Evolutionary conservation across 2,329 filamentous ascomycete genomes (phyloP).

Genomic region (Gaeumannomyces tritici): DNA sequence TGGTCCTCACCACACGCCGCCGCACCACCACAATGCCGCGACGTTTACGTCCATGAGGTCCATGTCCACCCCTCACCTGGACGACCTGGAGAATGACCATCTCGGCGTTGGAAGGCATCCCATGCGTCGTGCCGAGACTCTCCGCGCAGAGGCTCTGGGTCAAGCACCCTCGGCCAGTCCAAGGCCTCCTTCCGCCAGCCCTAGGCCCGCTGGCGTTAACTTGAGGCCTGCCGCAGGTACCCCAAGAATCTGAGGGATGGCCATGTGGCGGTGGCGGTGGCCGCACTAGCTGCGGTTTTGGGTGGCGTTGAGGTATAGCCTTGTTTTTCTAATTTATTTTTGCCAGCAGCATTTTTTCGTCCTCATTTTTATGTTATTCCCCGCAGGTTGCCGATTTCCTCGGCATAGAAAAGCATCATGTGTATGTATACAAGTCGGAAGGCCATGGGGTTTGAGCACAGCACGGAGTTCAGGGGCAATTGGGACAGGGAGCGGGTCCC

Average conservation of each 20-base stretch:
- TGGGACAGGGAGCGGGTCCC: background rate
- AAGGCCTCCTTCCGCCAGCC: background rate
- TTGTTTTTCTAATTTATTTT: background rate
- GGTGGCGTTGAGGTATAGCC: background rate
- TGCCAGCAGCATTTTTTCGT: background rate
- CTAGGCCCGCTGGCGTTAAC: background rate
- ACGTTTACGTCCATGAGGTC: background rate
- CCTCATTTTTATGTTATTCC: background rate
- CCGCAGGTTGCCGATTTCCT: background rate
- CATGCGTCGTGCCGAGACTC: background rate
- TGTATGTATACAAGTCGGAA: background rate
- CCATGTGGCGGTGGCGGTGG: background rate
- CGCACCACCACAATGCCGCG: background rate
- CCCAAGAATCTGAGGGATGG: background rate
- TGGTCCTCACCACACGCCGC: conserved; percentile 24
- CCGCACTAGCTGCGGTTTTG: no score
- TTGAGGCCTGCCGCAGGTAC: background rate
- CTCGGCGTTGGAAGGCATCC: background rate
- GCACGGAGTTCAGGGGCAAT: background rate
- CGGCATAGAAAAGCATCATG: background rate
- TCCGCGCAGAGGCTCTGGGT: background rate
- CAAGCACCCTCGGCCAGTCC: background rate
- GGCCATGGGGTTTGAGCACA: background rate
- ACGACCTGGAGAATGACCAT: background rate
- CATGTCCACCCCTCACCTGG: background rate